phyloP scores from a whole-genome alignment of 352 stramenopile species.

The Phytophthora hybrid region DNA sequence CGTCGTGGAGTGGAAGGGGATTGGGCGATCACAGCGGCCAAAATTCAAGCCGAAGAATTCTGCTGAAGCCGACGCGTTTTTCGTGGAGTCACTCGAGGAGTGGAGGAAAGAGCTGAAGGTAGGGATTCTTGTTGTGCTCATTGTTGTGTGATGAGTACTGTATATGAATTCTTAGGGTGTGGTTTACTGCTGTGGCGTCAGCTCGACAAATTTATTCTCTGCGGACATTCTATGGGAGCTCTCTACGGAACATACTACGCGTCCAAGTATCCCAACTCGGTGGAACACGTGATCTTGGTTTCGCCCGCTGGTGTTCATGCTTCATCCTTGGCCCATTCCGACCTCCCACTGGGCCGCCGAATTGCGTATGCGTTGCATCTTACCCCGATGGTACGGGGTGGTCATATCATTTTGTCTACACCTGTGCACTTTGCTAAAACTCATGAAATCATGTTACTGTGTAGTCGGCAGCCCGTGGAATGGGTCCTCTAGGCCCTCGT shows the following conservation, averaged over 20 bases:
- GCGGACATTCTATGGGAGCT: conserved; percentile 77
- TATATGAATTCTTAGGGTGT: background rate
- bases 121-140: background rate
- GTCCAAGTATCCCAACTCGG: conserved; percentile 55
- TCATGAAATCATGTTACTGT: background rate
- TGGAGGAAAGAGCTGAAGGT: conserved; percentile 66
- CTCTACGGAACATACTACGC: conserved; percentile 77
- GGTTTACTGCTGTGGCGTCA: conserved; percentile 14
- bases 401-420: background rate
- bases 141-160: background rate
- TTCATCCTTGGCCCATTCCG: conserved; percentile 33
- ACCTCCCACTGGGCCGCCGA: conserved; percentile 41
- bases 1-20: conserved; percentile 78
- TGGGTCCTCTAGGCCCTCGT: conserved; percentile 56
- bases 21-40: conserved; percentile 65
- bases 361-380: conserved; percentile 44
- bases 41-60: conserved; percentile 58
- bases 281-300: conserved; percentile 75
- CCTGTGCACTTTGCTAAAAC: background rate
- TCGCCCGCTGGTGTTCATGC: conserved; percentile 67
- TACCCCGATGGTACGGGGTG: conserved; percentile 58
- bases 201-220: conserved; percentile 69
- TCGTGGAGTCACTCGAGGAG: conserved; percentile 73
- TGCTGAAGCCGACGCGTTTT: conserved; percentile 70
- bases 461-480: conserved; percentile 59